phyloP scores from a whole-genome alignment of 2,329 filamentous ascomycete species.

The Aspergillus sp. region DNA sequence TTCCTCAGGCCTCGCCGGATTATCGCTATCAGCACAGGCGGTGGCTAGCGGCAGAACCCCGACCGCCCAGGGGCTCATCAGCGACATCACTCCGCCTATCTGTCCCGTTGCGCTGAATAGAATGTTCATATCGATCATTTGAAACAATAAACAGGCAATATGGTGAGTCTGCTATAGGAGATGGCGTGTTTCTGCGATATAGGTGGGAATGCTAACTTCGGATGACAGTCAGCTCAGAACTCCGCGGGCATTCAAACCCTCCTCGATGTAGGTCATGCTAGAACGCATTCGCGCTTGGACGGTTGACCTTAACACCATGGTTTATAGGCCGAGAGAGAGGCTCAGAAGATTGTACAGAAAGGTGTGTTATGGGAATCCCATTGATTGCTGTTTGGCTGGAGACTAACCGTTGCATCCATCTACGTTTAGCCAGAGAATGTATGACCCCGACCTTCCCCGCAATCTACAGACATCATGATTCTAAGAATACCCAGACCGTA shows the following conservation, averaged over 20 bases:
- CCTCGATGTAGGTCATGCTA: constrained; percentile 69
- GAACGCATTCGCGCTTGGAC: neutral
- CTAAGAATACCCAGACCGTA: constrained; percentile 60
- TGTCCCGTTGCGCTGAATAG: constrained; percentile 4
- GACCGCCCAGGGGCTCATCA: constrained; percentile 28
- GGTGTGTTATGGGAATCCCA: constrained; percentile 47
- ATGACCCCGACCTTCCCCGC: constrained; percentile 23
- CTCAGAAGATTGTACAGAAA: constrained; percentile 98
- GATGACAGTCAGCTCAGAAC: constrained; percentile 83
- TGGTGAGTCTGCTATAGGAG: constrained; percentile 18
- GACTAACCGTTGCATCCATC: constrained; percentile 20
- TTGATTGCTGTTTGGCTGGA: neutral
- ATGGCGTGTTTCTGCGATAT: constrained; percentile 2
- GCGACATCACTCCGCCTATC: constrained; percentile 16
- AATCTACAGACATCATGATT: neutral
- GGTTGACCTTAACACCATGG: constrained; percentile 9
- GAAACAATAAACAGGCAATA: constrained; percentile 14
- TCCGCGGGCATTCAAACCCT: constrained; percentile 97
- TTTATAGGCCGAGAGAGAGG: constrained; percentile 84
- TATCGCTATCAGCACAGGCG: constrained; percentile 21
- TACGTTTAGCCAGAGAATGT: constrained; percentile 74
- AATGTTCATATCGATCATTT: neutral
- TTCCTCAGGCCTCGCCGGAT: neutral
- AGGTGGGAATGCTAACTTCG: neutral
- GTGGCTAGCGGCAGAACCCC: constrained; percentile 27